A percentile compares a stretch with the other conserved stretches of the same genome.
phyloP scores from a whole-genome alignment of 495 filamentous ascomycete species.

The Aspergillus affinis region DNA sequence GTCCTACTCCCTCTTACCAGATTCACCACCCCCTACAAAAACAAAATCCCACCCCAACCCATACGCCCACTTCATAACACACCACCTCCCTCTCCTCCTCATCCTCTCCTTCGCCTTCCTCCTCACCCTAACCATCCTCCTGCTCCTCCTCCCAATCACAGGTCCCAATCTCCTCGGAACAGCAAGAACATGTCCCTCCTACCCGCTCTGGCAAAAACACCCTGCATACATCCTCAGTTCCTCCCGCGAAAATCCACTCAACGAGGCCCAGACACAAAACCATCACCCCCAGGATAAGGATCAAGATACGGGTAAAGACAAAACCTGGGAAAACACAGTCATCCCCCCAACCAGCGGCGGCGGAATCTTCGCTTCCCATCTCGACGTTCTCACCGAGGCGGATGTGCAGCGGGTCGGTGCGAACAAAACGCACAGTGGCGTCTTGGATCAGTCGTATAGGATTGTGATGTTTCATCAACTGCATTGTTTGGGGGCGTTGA shows the following conservation, averaged over 20 bases:
- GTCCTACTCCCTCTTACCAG: too few relatives aligned
- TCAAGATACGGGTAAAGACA: too few relatives aligned
- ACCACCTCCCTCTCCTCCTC: not conserved
- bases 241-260: not conserved
- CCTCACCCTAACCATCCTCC: conserved; percentile 11
- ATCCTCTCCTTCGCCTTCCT: conserved; percentile 13
- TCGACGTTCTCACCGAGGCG: not conserved
- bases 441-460: not conserved
- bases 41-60: not conserved
- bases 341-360: not conserved
- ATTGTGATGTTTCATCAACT: not conserved
- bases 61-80: not conserved
- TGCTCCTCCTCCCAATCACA: too few relatives aligned
- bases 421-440: not conserved
- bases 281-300: too few relatives aligned
- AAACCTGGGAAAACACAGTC: not conserved
- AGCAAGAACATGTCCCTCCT: not conserved
- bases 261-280: not conserved
- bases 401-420: not conserved
- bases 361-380: not conserved
- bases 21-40: not conserved
- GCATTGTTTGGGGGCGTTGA: not conserved
- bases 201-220: too few relatives aligned
- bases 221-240: not conserved
- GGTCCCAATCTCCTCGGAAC: not conserved